A percentile compares a stretch with the other conserved stretches of the same genome.
Conservation (phyloP, 345 rosid genomes). For the Bretschneidera sinensis region DNA sequence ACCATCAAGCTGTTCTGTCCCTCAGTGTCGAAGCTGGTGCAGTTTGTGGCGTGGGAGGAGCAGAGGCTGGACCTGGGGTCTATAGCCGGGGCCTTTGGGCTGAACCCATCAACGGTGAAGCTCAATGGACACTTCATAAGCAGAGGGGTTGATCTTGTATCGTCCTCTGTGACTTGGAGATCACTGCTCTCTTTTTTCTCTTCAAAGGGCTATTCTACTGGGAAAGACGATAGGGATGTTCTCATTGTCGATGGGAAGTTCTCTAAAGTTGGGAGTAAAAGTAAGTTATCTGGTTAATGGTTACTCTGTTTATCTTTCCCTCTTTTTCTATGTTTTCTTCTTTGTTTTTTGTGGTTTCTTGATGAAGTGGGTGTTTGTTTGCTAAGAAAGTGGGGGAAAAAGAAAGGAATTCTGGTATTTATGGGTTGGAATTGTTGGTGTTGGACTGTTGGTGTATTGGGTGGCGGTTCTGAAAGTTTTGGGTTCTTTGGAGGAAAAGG, state of each 20-base stretch:
- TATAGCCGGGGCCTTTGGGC: slow-evolving; percentile 57
- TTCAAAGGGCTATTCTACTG: slow-evolving; percentile 69
- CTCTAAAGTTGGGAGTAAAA: slow-evolving; percentile 49
- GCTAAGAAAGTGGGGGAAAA: too few relatives aligned
- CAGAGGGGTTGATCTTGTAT: slow-evolving; percentile 57
- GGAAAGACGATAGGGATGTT: slow-evolving; percentile 40
- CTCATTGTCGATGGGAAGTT: slow-evolving; percentile 71
- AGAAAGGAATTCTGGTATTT: too few relatives aligned
- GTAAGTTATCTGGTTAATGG: slow-evolving; percentile 28
- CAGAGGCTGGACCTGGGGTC: slow-evolving; percentile 69
- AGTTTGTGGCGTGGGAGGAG: slow-evolving; percentile 41
- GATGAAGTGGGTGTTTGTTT: too few relatives aligned
- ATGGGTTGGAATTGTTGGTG: too few relatives aligned
- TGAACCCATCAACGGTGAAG: slow-evolving; percentile 68
- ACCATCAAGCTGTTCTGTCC: slow-evolving; percentile 63
- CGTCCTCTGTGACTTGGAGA: slow-evolving; percentile 79
- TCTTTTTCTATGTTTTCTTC: neutral
- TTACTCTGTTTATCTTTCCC: neutral
- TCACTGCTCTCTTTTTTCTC: slow-evolving; percentile 74
- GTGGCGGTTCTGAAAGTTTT: too few relatives aligned
- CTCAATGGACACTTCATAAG: slow-evolving; percentile 85
- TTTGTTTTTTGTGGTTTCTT: too few relatives aligned
- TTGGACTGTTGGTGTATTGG: too few relatives aligned
- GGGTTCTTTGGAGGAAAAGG: too few relatives aligned
- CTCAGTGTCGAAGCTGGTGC: slow-evolving; percentile 36